These are phyloP conservation scores for Colletotrichum agaves DNA, from an alignment of 2,329 filamentous ascomycete genomes.

Conservation along the genomic window DNA sequence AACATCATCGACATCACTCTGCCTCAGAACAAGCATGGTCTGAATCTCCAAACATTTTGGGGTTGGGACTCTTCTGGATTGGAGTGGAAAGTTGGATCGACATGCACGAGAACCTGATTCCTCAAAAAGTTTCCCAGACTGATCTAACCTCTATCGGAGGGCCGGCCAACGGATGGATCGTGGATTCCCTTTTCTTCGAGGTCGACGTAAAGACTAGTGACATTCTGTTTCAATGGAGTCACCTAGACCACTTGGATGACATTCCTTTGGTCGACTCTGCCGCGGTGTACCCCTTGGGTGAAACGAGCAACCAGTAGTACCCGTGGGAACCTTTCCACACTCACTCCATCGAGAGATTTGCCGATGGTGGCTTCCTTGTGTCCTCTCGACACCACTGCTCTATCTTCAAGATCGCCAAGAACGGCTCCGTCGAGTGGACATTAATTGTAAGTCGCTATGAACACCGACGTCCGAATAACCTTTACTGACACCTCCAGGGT, in stretches of 20 bases:
- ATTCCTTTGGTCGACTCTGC: conserved; percentile 13
- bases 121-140: conserved; percentile 43
- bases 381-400: conserved; percentile 61
- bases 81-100: conserved; percentile 39
- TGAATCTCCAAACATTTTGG: conserved; percentile 22
- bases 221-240: conserved; percentile 54
- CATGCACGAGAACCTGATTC: conserved; percentile 54
- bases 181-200: conserved; percentile 53
- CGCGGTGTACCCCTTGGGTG: conserved; percentile 38
- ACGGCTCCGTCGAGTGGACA: conserved; percentile 42
- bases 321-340: conserved; percentile 68
- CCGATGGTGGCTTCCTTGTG: conserved; percentile 63
- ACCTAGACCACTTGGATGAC: conserved; percentile 45
- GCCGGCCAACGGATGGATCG: conserved; percentile 43
- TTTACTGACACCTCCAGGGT: neutral
- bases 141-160: conserved; percentile 43
- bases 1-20: conserved; percentile 33
- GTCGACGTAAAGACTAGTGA: conserved; percentile 53
- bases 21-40: neutral
- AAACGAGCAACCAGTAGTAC: conserved; percentile 42
- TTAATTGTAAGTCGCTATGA: conserved; percentile 11
- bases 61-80: conserved; percentile 24
- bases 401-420: conserved; percentile 53
- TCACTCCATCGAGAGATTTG: conserved; percentile 64
- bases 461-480: too few species aligned